Evolutionary conservation across 2,329 filamentous ascomycete genomes (phyloP).

Genomic region (Colletotrichum brevisporum): DNA sequence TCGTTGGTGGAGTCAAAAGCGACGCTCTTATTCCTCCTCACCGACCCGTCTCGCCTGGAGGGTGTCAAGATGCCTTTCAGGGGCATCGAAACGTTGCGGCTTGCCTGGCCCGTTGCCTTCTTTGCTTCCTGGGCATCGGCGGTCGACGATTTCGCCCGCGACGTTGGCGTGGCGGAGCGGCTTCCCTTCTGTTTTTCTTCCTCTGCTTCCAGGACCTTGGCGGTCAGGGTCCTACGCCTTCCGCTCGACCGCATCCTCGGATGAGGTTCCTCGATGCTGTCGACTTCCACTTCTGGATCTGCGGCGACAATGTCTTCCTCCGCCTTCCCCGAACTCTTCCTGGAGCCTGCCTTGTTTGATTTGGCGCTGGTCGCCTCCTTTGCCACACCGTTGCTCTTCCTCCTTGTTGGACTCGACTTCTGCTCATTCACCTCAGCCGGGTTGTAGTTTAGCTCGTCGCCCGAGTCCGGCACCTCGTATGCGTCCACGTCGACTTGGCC

Average conservation of each 20-base stretch:
- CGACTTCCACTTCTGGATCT: slow-evolving; percentile 10
- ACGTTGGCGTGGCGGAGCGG: slow-evolving; percentile 24
- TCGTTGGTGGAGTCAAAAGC: slow-evolving; percentile 59
- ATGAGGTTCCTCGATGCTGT: slow-evolving; percentile 26
- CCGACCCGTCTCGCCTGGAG: slow-evolving; percentile 55
- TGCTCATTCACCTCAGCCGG: slow-evolving; percentile 1
- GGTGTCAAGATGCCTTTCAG: slow-evolving; percentile 72
- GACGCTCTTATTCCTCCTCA: slow-evolving; percentile 66
- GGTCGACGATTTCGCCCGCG: slow-evolving; percentile 11
- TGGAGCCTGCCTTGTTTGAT: slow-evolving; percentile 1
- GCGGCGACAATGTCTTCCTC: not conserved
- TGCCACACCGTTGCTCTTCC: slow-evolving; percentile 17
- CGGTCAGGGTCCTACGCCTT: slow-evolving; percentile 36
- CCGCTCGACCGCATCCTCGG: slow-evolving; percentile 37
- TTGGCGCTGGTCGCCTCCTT: slow-evolving; percentile 5
- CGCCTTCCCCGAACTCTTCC: slow-evolving; percentile 2
- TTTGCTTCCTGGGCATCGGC: slow-evolving; percentile 34
- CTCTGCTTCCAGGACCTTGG: slow-evolving; percentile 32
- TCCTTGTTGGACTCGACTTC: slow-evolving; percentile 43
- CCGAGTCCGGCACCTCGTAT: slow-evolving; percentile 45
- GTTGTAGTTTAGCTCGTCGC: slow-evolving; percentile 40
- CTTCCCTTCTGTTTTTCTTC: slow-evolving; percentile 31
- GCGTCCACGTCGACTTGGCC: slow-evolving; percentile 15
- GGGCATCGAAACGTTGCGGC: slow-evolving; percentile 35
- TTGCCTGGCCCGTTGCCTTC: not conserved